phyloP scores from a whole-genome alignment of 139 green algal genomes.

The Chlamydomonas schloesseri region DNA sequence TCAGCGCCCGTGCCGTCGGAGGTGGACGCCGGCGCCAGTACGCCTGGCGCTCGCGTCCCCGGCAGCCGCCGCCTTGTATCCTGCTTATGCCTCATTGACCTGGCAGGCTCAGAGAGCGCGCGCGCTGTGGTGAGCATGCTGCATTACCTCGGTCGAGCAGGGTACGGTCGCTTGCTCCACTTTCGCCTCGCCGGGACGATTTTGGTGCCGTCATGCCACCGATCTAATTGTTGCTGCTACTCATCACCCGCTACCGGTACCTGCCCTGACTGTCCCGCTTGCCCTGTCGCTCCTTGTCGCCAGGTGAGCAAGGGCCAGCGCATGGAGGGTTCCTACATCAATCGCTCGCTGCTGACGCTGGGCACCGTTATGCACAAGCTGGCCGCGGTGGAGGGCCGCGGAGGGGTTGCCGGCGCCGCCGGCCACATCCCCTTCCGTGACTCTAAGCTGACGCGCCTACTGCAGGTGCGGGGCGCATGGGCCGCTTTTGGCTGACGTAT shows the following conservation, averaged over 20 bases:
- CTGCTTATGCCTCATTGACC: slow-evolving; percentile 87
- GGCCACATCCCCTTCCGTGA: slow-evolving; percentile 90
- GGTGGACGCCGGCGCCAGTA: too few species aligned
- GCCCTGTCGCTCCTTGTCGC: slow-evolving; percentile 6
- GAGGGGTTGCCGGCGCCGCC: neutral
- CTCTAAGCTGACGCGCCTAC: slow-evolving; percentile 91
- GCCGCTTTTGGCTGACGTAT: too few species aligned
- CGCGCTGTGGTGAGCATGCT: neutral
- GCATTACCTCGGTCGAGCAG: too few species aligned
- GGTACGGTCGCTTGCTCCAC: too few species aligned
- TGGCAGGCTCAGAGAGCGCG: slow-evolving; percentile 84
- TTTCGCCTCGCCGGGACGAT: too few species aligned
- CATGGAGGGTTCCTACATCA: slow-evolving; percentile 95
- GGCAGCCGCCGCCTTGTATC: too few species aligned
- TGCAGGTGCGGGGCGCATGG: slow-evolving; percentile 13
- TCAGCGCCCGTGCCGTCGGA: slow-evolving; percentile 46
- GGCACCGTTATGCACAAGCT: slow-evolving; percentile 94
- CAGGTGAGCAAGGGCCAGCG: slow-evolving; percentile 73
- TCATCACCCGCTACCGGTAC: too few species aligned
- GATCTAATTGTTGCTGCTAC: too few species aligned
- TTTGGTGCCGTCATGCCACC: too few species aligned
- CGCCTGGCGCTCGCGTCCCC: too few species aligned
- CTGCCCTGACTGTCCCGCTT: too few species aligned
- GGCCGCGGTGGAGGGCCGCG: slow-evolving; percentile 48
- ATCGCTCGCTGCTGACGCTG: slow-evolving; percentile 95